Base-by-base conservation (phyloP, 495 filamentous ascomycete species). In the Neurospora sp. region DNA sequence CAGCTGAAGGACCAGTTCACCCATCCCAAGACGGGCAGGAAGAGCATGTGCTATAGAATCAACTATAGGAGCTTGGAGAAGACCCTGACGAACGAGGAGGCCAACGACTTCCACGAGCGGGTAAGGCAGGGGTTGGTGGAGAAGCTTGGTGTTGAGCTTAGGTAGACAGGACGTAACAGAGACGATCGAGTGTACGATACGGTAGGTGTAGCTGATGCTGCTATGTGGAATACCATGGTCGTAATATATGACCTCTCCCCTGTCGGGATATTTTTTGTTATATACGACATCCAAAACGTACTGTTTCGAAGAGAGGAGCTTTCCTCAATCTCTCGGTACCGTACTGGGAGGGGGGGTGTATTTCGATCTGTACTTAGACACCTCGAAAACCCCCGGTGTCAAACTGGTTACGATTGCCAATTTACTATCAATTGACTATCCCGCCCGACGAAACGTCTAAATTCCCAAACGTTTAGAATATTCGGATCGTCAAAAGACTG, bases 41-140 rank as follows among this genome's bases (percentile, higher is more conserved):
- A 87, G 85, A 97, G 93, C 79, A 80, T 94, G 83, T 97, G 93
- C 83, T 99, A 98, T 78, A 84, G 96, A 75, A 91, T 98, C 76
- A 95, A 93, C 78, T 99, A 98, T 78, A 86, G 94, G 53, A 94
- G 93, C 78, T 81, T 97, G 75, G 95, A 98, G 82, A 86, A 89
- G 75, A 99, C 96, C 8, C 82, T 99, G 81, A 96, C 88, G 37
- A 95, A 93, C 70, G 83, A 84, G 69, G 92, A 96, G 83, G 85
- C 87, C 5, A 97, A 97, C 79, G 82, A 83, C 35, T 80, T 97
- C 76, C 95, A 99, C 81, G 84, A 89, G 16, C 76, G 82, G 77
- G 88, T 98, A 44, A 81, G 83, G 22, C 76, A 82, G 70, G 84
- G 83, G 70, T 78, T 98, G 71, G 89, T 91, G 39, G 81, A 86